Percentiles rank a stretch among this genome's conserved stretches.
These are phyloP conservation scores for Magnaporthiopsis incrustans DNA, from an alignment of 2,329 filamentous ascomycete species.

Conservation along the genomic window DNA sequence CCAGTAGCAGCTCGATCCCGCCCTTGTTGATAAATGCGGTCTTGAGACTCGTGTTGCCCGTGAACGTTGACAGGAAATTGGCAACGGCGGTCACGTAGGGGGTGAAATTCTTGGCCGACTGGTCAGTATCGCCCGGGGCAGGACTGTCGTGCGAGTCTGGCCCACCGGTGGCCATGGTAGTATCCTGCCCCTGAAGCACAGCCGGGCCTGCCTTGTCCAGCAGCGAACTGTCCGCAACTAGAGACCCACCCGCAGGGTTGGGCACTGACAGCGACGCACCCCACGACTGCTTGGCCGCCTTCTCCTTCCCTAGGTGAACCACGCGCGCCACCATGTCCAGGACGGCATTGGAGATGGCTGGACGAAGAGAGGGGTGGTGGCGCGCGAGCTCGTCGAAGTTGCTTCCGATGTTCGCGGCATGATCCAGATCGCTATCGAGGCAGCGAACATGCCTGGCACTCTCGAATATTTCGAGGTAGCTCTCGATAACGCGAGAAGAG, in stretches of 20 bases:
- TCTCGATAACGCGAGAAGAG: constrained; percentile 71
- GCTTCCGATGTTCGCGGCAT: constrained; percentile 67
- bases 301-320: constrained; percentile 61
- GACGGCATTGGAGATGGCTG: constrained; percentile 74
- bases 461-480: constrained; percentile 94
- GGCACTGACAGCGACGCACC: constrained; percentile 59
- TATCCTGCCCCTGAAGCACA: background rate
- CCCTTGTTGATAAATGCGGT: constrained; percentile 67
- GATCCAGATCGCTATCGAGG: constrained; percentile 59
- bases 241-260: background rate
- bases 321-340: constrained; percentile 84
- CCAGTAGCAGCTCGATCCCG: constrained; percentile 75
- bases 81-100: constrained; percentile 69
- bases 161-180: background rate
- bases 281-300: constrained; percentile 60
- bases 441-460: constrained; percentile 81
- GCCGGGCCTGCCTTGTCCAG: constrained; percentile 2
- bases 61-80: constrained; percentile 68
- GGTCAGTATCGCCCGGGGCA: constrained; percentile 10
- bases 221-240: constrained; percentile 2
- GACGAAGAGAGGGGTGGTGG: constrained; percentile 80
- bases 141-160: constrained; percentile 13
- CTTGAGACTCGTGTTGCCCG: constrained; percentile 67
- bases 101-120: constrained; percentile 35
- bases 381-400: constrained; percentile 91